These are phyloP conservation scores for Oryza brachyantha DNA, from an alignment of 176 grass and related monocot species.

Conservation along the genomic window DNA sequence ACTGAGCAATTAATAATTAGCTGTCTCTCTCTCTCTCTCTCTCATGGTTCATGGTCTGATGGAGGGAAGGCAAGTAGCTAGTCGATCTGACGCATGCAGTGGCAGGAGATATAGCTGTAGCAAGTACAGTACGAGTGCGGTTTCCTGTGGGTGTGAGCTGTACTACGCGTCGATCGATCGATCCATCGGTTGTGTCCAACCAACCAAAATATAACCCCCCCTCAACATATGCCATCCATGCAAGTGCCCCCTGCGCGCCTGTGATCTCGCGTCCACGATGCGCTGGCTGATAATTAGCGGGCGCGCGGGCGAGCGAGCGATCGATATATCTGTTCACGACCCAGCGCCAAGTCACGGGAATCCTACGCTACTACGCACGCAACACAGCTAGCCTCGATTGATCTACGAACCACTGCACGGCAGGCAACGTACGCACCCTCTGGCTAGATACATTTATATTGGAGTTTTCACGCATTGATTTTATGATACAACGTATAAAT, in stretches of 20 bases:
- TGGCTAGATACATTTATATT: too few species aligned
- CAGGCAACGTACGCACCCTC: too few species aligned
- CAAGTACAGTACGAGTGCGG: not conserved
- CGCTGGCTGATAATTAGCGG: too few species aligned
- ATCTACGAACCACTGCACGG: too few species aligned
- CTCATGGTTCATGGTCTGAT: not conserved
- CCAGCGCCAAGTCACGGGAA: not conserved
- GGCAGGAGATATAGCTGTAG: conserved; percentile 16
- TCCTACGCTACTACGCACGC: too few species aligned
- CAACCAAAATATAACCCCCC: not conserved
- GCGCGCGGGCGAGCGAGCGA: not conserved
- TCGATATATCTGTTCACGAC: not conserved
- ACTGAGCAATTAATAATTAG: not conserved
- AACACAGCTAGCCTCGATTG: too few species aligned
- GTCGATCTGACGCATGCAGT: not conserved
- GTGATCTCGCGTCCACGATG: not conserved
- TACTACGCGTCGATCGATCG: too few species aligned
- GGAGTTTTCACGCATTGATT: too few species aligned
- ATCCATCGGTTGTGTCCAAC: conserved; percentile 3
- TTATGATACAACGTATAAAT: too few species aligned
- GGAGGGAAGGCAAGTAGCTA: not conserved
- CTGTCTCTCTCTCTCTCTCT: not conserved
- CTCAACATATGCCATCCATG: not conserved
- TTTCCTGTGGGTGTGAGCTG: conserved; percentile 37
- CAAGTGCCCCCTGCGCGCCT: too few species aligned